A percentile compares a stretch with the other conserved stretches of the same genome.
phyloP scores from a whole-genome alignment of 176 grass and related monocot species.

The Rhipidocladum racemiflorum region DNA sequence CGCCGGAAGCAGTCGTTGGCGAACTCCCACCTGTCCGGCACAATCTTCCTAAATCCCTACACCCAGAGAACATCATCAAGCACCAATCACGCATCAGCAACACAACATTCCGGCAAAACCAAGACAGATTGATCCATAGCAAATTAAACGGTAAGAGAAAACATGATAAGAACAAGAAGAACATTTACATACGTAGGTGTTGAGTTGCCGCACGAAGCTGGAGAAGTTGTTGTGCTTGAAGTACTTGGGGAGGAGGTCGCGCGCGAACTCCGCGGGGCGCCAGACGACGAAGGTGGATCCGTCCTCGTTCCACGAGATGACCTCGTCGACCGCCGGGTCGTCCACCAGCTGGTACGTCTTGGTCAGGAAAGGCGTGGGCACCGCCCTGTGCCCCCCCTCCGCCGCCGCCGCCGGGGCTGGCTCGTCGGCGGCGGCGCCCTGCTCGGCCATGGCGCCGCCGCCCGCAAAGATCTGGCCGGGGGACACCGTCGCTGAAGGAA shows the following conservation, averaged over 20 bases:
- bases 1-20: constrained; percentile 76
- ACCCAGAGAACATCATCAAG: background rate
- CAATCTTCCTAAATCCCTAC: constrained; percentile 80
- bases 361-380: constrained; percentile 85
- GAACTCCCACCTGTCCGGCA: constrained; percentile 87
- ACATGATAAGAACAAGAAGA: background rate
- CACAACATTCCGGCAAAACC: background rate
- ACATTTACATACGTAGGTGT: constrained; percentile 63
- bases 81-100: background rate
- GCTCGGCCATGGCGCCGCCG: constrained; percentile 4
- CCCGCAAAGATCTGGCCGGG: constrained; percentile 20
- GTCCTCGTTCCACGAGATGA: constrained; percentile 85
- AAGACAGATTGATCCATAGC: background rate
- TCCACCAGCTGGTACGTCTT: constrained; percentile 97
- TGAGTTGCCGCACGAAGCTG: constrained; percentile 95
- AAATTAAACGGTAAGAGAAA: background rate
- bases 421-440: background rate
- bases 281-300: constrained; percentile 83
- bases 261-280: constrained; percentile 79
- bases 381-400: constrained; percentile 34
- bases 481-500: background rate
- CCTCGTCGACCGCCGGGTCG: constrained; percentile 69
- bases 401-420: background rate
- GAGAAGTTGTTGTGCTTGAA: constrained; percentile 99
- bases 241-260: constrained; percentile 85